A percentile compares a stretch with the other conserved stretches of the same genome.
Conservation (phyloP, 2,329 filamentous ascomycete species). For the Nemania sp. region DNA sequence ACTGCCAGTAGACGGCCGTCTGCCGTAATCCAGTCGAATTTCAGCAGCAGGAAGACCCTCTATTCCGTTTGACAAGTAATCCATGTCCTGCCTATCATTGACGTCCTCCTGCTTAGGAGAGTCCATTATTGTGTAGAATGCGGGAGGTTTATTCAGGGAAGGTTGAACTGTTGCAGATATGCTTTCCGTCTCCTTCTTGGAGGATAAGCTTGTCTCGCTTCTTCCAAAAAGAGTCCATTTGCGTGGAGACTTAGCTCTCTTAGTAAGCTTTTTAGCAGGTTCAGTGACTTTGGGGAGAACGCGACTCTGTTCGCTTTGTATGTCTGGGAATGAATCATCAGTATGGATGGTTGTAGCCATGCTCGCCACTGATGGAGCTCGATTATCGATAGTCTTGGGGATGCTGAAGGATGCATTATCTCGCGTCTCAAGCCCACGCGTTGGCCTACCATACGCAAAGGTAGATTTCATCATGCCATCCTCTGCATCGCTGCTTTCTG, state of each 20-base stretch:
- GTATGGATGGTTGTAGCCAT: slow-evolving; percentile 68
- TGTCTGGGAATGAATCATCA: slow-evolving; percentile 64
- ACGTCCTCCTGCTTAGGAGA: slow-evolving; percentile 63
- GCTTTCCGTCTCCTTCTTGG: slow-evolving; percentile 55
- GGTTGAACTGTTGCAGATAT: slow-evolving; percentile 63
- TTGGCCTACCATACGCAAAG: slow-evolving; percentile 66
- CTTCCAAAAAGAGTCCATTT: slow-evolving; percentile 75
- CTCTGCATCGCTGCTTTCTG: slow-evolving; percentile 69
- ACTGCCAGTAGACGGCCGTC: slow-evolving; percentile 40
- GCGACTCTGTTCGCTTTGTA: slow-evolving; percentile 53
- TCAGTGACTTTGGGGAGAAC: slow-evolving; percentile 49
- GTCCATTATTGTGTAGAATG: slow-evolving; percentile 73
- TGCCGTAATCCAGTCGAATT: slow-evolving; percentile 24
- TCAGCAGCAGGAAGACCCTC: slow-evolving; percentile 51
- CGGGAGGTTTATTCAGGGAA: slow-evolving; percentile 63
- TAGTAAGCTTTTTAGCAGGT: slow-evolving; percentile 66
- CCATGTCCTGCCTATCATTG: slow-evolving; percentile 55
- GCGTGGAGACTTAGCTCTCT: slow-evolving; percentile 66
- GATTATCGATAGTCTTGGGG: slow-evolving; percentile 66
- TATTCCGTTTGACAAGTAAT: slow-evolving; percentile 64
- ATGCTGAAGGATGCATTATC: slow-evolving; percentile 59
- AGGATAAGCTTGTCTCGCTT: slow-evolving; percentile 59
- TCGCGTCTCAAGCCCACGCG: slow-evolving; percentile 63
- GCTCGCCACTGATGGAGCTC: slow-evolving; percentile 65
- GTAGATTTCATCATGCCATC: slow-evolving; percentile 61